Percentiles rank a stretch among this genome's conserved stretches.
These are phyloP conservation scores for Solanum habrochaites DNA, from an alignment of 257 asterid genomes.

Conservation along the genomic window DNA sequence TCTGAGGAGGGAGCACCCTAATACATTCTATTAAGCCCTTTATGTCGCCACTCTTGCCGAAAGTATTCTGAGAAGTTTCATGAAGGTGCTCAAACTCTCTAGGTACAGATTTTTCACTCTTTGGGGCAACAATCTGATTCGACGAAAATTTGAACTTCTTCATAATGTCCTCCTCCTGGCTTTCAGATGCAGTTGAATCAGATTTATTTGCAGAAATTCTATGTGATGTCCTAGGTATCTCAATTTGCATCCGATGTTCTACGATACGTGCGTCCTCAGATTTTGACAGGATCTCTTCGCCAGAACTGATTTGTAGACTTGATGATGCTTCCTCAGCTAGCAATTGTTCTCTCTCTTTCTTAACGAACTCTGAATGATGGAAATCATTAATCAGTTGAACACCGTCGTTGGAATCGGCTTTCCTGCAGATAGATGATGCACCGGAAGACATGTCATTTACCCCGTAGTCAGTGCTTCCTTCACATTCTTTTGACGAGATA, in stretches of 20 bases:
- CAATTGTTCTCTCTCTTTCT: neutral
- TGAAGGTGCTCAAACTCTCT: neutral
- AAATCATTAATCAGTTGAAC: neutral
- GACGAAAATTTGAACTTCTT: neutral
- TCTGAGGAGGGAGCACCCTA: neutral
- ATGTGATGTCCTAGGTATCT: neutral
- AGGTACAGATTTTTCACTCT: neutral
- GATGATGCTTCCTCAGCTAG: neutral
- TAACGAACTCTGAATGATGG: neutral
- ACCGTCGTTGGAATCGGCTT: neutral
- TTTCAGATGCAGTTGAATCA: neutral
- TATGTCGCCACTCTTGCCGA: neutral
- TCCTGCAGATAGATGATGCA: neutral
- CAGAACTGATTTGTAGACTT: neutral
- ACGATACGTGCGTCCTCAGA: neutral
- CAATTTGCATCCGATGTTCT: neutral
- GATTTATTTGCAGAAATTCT: neutral
- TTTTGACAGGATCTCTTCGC: neutral
- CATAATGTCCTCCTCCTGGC: neutral
- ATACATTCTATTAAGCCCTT: constrained; percentile 9
- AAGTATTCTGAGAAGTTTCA: constrained; percentile 4
- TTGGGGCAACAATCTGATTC: constrained; percentile 2
- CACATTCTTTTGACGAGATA: neutral
- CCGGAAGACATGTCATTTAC: neutral
- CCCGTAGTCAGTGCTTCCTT: neutral